Conservation (phyloP, 2,329 filamentous ascomycete species). For the Colletotrichum horii region DNA sequence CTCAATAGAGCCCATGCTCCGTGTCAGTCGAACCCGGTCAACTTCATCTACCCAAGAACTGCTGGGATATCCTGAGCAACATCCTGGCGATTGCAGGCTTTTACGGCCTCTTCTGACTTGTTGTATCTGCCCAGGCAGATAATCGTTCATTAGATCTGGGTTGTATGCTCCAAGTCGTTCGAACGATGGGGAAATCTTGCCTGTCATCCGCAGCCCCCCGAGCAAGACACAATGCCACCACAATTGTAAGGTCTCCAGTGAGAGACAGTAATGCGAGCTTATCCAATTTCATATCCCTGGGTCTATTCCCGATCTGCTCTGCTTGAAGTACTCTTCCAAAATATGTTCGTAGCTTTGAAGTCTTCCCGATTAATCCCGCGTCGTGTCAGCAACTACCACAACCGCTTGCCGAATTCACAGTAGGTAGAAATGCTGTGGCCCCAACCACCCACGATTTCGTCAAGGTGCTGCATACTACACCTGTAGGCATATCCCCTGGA, state of each 20-base stretch:
- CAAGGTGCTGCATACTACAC: not conserved
- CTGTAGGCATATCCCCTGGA: not conserved
- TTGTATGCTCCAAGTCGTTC: not conserved
- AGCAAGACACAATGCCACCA: rapidly evolving
- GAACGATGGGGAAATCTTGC: not conserved
- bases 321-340: not conserved
- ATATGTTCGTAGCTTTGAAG: rapidly evolving
- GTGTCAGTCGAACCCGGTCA: not conserved
- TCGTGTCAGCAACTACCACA: not conserved
- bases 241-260: not conserved
- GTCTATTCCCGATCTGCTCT: not conserved
- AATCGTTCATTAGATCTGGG: not conserved
- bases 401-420: rapidly evolving
- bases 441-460: not conserved
- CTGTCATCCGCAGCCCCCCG: not conserved
- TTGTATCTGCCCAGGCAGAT: not conserved
- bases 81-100: not conserved
- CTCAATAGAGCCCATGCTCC: not conserved
- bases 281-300: too few relatives aligned
- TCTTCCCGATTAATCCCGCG: too few relatives aligned
- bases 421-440: not conserved
- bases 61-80: not conserved
- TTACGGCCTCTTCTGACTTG: not conserved
- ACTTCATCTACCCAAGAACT: not conserved
- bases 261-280: rapidly evolving